A percentile compares a stretch with the other conserved stretches of the same genome.
Conservation (phyloP, 2,329 filamentous ascomycete genomes). For the Colletotrichum phormii region DNA sequence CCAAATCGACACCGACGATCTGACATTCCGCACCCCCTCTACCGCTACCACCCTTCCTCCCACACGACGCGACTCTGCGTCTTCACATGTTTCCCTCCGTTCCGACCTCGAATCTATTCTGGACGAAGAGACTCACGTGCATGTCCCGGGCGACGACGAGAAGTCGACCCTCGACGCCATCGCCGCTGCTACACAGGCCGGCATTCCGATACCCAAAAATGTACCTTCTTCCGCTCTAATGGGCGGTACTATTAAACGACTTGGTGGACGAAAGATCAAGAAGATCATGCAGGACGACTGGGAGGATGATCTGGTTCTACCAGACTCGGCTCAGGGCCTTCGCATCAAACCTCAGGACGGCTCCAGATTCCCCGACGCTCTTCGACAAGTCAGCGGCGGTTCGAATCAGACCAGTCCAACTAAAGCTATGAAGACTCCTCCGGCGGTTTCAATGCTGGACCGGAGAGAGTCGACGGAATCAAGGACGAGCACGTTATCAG, state of each 20-base stretch:
- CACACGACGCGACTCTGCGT: slow-evolving; percentile 79
- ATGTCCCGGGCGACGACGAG: slow-evolving; percentile 87
- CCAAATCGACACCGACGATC: slow-evolving; percentile 75
- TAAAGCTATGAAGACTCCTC: slow-evolving; percentile 51
- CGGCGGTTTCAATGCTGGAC: slow-evolving; percentile 43
- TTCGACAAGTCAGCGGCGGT: slow-evolving; percentile 73
- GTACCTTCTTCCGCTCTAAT: slow-evolving; percentile 89
- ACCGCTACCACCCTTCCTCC: slow-evolving; percentile 55
- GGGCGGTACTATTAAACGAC: slow-evolving; percentile 91
- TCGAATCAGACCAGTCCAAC: slow-evolving; percentile 66
- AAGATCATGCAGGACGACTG: slow-evolving; percentile 83
- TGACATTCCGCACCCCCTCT: slow-evolving; percentile 67
- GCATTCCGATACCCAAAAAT: slow-evolving; percentile 89
- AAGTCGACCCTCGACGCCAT: slow-evolving; percentile 87
- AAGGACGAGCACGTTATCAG: slow-evolving; percentile 50
- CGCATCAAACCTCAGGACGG: slow-evolving; percentile 74
- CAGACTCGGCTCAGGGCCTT: slow-evolving; percentile 67
- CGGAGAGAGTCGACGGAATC: slow-evolving; percentile 45
- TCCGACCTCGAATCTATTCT: slow-evolving; percentile 83
- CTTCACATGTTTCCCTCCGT: slow-evolving; percentile 83
- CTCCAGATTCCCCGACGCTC: slow-evolving; percentile 72
- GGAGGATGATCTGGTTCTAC: slow-evolving; percentile 81
- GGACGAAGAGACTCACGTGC: slow-evolving; percentile 87
- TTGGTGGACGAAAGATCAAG: slow-evolving; percentile 80
- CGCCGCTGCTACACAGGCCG: slow-evolving; percentile 85